Base-by-base conservation (phyloP, 2,329 filamentous ascomycete genomes). In the Xylariaceae sp. region DNA sequence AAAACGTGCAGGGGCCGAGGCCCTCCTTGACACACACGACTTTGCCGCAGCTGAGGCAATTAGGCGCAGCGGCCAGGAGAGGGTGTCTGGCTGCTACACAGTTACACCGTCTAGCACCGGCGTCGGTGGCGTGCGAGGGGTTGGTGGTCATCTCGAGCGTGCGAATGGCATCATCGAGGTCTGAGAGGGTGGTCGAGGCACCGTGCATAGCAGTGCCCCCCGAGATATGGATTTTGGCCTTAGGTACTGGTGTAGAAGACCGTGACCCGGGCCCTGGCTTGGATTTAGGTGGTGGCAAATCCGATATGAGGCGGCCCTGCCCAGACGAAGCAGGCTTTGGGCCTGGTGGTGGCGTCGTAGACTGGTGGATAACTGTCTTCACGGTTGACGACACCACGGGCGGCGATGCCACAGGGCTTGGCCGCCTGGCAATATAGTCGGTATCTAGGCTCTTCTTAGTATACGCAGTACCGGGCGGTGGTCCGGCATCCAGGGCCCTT, bases 1-100 rank as follows among this genome's bases (percentile, higher is more conserved):
- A 99, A 67, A 89, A 96, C 0, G 92, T 96, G 70, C 94, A 99
- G 0, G 92, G 92, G 0, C 92, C 92, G 0, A 97, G 78, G 0
- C 94, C 94, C 71, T 99, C 92, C 65, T 94, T 92, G 21, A 95
- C 84, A 69, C 94, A 99, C 51, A 97, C 86, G 12, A 99, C 90
- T 69, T 97, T 97, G 55, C 94, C 94, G 65, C 94, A 99, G 42
- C 81, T 86, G 15, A 95, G 74, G 68, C 94, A 99, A 68, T 97
- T 99, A 0, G 94, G 94, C 0, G 92, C 91, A 0, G 92, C 91
- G n/a, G 83, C 83, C 42, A 96, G 86, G 2, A 97, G 80, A 0
- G 92, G 89, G 69, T 99, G 94, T 1, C 89, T 83, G 0, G 88
- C 85, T 0, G 89, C 94, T 65, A 95, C 90, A 70, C 94, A 99